phyloP scores from a whole-genome alignment of 2,329 filamentous ascomycete genomes.

The Cadophora sp. region DNA sequence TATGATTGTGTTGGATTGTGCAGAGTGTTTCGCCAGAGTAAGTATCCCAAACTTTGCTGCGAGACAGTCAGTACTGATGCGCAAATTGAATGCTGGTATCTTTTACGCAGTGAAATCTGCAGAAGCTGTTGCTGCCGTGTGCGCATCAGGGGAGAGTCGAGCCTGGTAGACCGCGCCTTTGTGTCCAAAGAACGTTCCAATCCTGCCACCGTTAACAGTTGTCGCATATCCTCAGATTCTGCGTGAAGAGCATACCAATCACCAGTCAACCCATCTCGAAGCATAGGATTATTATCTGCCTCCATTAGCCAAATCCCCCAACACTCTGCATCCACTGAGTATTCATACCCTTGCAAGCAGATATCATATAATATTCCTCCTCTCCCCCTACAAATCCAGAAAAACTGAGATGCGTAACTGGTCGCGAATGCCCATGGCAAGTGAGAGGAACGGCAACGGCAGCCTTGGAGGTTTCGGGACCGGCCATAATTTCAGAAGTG shows the following conservation, averaged over 20 bases:
- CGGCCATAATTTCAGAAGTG: conserved; percentile 38
- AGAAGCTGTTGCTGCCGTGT: conserved; percentile 88
- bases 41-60: conserved; percentile 95
- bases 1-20: conserved; percentile 90
- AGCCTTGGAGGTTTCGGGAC: conserved; percentile 40
- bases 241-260: conserved; percentile 70
- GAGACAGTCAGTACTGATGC: conserved; percentile 42
- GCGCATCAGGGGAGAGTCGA: conserved; percentile 85
- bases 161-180: conserved; percentile 99
- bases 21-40: conserved; percentile 89
- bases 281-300: conserved; percentile 95
- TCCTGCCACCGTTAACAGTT: conserved; percentile 57
- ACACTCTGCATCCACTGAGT: not conserved
- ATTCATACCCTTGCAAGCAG: conserved; percentile 69
- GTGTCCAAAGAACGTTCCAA: conserved; percentile 96
- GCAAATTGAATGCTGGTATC: not conserved
- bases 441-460: conserved; percentile 71
- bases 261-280: conserved; percentile 92
- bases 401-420: conserved; percentile 76
- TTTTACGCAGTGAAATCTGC: conserved; percentile 93
- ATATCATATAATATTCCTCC: conserved; percentile 76
- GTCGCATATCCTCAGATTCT: conserved; percentile 9
- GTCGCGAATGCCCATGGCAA: conserved; percentile 77
- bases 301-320: conserved; percentile 29
- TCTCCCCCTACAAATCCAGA: conserved; percentile 66